Evolutionary conservation across 2,329 filamentous ascomycete species (phyloP).

Genomic region (Ophiostoma novo-ulmi): DNA sequence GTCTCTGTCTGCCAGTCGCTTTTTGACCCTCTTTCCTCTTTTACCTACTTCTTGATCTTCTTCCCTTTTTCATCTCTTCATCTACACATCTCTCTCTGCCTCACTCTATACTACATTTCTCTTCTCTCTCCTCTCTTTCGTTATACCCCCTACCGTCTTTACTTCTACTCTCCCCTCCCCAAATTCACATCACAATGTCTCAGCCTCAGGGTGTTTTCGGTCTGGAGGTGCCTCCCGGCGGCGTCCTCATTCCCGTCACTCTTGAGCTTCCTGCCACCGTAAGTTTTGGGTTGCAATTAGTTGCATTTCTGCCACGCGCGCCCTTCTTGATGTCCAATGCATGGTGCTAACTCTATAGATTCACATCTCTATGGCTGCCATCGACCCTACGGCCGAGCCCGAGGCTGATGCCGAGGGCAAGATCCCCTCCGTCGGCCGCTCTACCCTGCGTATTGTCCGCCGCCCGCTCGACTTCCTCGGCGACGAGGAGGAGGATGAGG

Average conservation of each 20-base stretch:
- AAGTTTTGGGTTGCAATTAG: constrained; percentile 37
- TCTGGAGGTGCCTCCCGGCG: constrained; percentile 81
- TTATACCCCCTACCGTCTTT: constrained; percentile 13
- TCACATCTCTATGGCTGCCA: constrained; percentile 96
- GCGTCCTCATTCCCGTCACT: constrained; percentile 72
- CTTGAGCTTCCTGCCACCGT: constrained; percentile 79
- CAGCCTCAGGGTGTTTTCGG: constrained; percentile 58
- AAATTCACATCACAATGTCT: constrained; percentile 25
- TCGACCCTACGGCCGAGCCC: constrained; percentile 78
- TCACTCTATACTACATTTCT: constrained; percentile 26
- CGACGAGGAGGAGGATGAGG: constrained; percentile 52
- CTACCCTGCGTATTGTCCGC: constrained; percentile 88
- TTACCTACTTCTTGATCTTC: not conserved
- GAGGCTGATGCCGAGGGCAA: constrained; percentile 61
- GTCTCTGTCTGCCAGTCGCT: constrained; percentile 22
- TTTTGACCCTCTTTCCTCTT: constrained; percentile 18
- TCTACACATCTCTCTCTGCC: constrained; percentile 28
- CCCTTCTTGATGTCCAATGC: not conserved
- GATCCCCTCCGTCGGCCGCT: constrained; percentile 60
- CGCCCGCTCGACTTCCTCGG: constrained; percentile 48
- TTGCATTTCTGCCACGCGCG: not conserved
- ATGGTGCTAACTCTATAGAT: constrained; percentile 53
- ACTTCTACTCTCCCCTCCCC: not conserved
- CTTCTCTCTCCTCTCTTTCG: constrained; percentile 11
- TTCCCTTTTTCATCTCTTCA: constrained; percentile 30